Base-by-base conservation (phyloP, 225 moss, liverwort and hornwort species). In the Bryum argenteum region DNA sequence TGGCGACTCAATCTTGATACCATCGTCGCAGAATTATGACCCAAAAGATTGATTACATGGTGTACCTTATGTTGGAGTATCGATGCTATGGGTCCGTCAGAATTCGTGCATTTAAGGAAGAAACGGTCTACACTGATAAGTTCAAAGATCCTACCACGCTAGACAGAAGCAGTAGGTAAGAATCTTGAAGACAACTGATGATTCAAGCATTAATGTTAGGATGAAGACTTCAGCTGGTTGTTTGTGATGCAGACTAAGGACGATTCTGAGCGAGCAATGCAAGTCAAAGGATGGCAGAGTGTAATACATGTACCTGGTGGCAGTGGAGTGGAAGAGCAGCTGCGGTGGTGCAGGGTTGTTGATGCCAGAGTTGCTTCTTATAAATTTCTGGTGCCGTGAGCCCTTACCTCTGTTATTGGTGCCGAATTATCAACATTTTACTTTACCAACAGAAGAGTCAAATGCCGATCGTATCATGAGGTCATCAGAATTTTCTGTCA, bases 341-440 rank as follows among this genome's bases (percentile, higher is more conserved):
- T 39, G 17, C 8, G 65, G 41, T 74, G 60, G 28, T 70, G 64
- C 68, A 72, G 72, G 66, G 43, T 68, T 53, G 45, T 69, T 65
- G 33, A 65, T 16, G 28, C 42, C 52, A 65, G 63, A 47, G 47
- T 21, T 23, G 73, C 77, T 65, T 73, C 77, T 77, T 81, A 77
- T 81, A 77, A 39, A 28, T 33, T 26, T 60, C 20, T 62, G 24
- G 59, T 57, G 40, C 28, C 45, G 47, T 17, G 45, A 47, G 18
- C 38, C 38, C 65, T 37, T 28, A 40, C 66, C 71, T 76, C 67
- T 76, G 72, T 81, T 73, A 81, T 81, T 81, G 81, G 26, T 39
- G 77, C 64, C 28, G 81, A 33, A 19, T 67, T 53, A 59, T 69
- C 60, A 6, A 54, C 15, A 33, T 69, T 67, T 23, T 67, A 18